Evolutionary conservation across 495 filamentous ascomycete genomes (phyloP).

Genomic region (Tuber magnatum): DNA sequence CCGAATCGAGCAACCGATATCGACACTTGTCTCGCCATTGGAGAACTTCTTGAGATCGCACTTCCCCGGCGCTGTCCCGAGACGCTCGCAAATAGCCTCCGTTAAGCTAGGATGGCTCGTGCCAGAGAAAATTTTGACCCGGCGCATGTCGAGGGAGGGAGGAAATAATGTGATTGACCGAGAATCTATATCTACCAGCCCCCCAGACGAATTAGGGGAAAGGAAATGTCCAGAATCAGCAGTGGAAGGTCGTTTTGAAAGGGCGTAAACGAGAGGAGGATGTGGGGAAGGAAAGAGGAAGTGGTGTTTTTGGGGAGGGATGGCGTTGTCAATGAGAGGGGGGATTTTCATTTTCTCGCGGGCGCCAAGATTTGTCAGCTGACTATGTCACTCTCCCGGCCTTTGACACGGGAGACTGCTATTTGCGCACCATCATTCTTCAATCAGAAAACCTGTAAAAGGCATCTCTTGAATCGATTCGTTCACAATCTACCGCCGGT

Average conservation of each 20-base stretch:
- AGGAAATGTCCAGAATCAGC: conserved; percentile 13
- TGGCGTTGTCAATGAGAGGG: conserved; percentile 20
- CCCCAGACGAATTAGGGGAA: background rate
- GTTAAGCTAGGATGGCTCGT: conserved; percentile 62
- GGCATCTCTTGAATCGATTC: background rate
- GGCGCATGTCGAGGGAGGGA: conserved; percentile 51
- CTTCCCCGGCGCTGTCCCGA: conserved; percentile 59
- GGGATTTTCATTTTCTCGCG: conserved; percentile 28
- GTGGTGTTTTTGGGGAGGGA: conserved; percentile 10
- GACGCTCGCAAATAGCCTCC: conserved; percentile 64
- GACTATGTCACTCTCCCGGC: background rate
- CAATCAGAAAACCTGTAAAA: background rate
- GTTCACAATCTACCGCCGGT: background rate
- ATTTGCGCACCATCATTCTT: background rate
- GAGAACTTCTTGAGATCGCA: conserved; percentile 63
- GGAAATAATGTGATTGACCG: background rate
- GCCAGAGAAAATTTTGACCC: conserved; percentile 64
- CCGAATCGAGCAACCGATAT: conserved; percentile 84
- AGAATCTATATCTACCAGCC: background rate
- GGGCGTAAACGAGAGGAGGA: conserved; percentile 1
- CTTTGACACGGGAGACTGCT: background rate
- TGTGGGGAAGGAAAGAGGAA: conserved; percentile 8
- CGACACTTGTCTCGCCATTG: conserved; percentile 94
- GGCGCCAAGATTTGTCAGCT: conserved; percentile 19
- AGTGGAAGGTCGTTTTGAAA: conserved; percentile 13